Base-by-base conservation (phyloP, 2,329 filamentous ascomycete genomes). In the Cordyceps farinosa region DNA sequence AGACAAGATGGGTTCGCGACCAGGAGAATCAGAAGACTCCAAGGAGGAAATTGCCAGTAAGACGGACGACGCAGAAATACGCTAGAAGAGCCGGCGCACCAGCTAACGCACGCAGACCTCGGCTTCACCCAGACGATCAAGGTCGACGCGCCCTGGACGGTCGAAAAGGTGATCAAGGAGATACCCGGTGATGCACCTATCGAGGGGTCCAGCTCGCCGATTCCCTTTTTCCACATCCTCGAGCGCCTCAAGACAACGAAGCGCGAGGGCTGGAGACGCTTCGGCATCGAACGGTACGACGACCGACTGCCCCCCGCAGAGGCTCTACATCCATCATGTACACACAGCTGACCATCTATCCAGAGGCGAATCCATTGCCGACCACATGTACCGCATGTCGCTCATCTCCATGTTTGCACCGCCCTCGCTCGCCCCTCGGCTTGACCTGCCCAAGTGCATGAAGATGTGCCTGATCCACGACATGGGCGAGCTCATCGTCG, bases 351-450 rank as follows among this genome's bases (percentile, higher is more conserved):
- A 40, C 10, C 11, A 22, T 40, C 13, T 15, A 3, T 40, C 6
- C 66, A 87, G 84, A 64, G 90, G 91, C 74, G 95, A 99, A 77
- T 96, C 92, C 2, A 97, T 99, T 73, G 85, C 91, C 61, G 95
- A 99, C 79, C 95, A 99, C 83, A 99, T 99, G 95, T 99, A 98
- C 79, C 92, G 95, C 78, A 99, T 99, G 95, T 92, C 93, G 56
- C 85, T 99, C 69, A 92, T 99, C 76, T 92, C 91, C 67, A 91
- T 99, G 88, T 86, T 97, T 67, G 92, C 92, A 2, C 94, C 95
- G 1, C 83, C 90, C 0, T 78, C 89, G 1, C 85, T 97, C 11
- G 82, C 87, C 2, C 78, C 86, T 0, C 84, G 84, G 45, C 82
- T 98, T 71, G 90, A 98, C 73, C 83, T 97, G 45, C 78, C 84